phyloP scores from a whole-genome alignment of 345 rosid genomes.

The Citrus mangshanensis region DNA sequence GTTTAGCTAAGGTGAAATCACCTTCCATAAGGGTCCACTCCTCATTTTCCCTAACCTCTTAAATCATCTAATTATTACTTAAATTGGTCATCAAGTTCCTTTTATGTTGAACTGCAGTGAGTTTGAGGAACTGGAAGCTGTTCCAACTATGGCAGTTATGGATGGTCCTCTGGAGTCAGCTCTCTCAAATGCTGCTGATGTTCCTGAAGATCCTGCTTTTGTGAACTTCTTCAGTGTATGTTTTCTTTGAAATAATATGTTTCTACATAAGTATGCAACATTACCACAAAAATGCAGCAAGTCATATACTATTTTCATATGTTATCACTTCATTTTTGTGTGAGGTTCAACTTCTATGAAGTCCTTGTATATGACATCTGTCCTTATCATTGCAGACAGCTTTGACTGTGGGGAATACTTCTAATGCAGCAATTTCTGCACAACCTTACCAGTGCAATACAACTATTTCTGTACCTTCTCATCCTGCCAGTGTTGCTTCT shows the following conservation, averaged over 20 bases:
- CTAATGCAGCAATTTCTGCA: constrained; percentile 36
- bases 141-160: constrained; percentile 84
- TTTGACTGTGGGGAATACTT: constrained; percentile 48
- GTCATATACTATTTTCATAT: too few relatives aligned
- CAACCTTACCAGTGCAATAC: constrained; percentile 48
- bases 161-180: constrained; percentile 87
- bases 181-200: constrained; percentile 35
- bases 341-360: neutral
- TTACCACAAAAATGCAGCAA: too few relatives aligned
- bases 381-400: constrained; percentile 54
- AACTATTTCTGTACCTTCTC: constrained; percentile 43
- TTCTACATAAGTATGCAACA: too few relatives aligned
- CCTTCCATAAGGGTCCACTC: neutral
- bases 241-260: too few relatives aligned
- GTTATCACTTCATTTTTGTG: too few relatives aligned
- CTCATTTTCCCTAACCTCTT: neutral
- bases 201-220: constrained; percentile 78
- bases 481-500: constrained; percentile 32
- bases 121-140: constrained; percentile 93
- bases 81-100: neutral
- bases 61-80: neutral
- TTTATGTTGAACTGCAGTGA: constrained; percentile 46
- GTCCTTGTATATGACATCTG: neutral
- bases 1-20: neutral
- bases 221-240: constrained; percentile 65